Evolutionary conservation across 75 land plant species (phyloP).

Genomic region (Cupressus sempervirens): DNA sequence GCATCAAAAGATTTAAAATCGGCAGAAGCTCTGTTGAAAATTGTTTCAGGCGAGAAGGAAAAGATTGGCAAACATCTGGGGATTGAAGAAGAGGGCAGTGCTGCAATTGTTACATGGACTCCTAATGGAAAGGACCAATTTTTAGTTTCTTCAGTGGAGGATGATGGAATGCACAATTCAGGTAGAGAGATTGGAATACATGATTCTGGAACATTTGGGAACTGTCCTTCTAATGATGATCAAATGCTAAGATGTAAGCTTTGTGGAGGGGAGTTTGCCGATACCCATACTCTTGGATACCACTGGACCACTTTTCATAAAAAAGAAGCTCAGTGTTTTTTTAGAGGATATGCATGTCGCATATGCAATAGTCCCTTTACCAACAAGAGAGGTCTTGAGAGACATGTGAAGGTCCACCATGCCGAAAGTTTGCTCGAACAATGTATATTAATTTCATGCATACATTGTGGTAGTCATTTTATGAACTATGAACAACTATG

Average conservation of each 20-base stretch:
- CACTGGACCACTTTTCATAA: constrained; percentile 76
- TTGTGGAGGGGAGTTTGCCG: constrained; percentile 56
- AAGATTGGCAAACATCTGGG: constrained; percentile 50
- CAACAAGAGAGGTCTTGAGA: constrained; percentile 62
- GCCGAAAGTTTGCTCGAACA: constrained; percentile 42
- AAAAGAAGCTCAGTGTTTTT: constrained; percentile 78
- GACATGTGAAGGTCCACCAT: constrained; percentile 72
- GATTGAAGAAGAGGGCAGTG: constrained; percentile 25
- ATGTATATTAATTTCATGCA: constrained; percentile 56
- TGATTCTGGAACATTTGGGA: constrained; percentile 1
- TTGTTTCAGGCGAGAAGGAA: constrained; percentile 72
- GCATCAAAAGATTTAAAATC: constrained; percentile 47
- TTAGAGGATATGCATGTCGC: constrained; percentile 84
- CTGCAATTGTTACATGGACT: constrained; percentile 7
- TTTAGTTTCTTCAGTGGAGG: neutral
- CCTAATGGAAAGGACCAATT: neutral
- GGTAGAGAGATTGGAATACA: neutral
- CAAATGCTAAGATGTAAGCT: constrained; percentile 54
- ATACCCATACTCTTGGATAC: constrained; percentile 54
- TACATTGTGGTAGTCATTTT: constrained; percentile 66
- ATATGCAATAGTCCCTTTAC: constrained; percentile 72
- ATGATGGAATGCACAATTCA: neutral
- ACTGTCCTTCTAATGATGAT: neutral
- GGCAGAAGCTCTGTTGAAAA: constrained; percentile 51
- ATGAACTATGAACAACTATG: constrained; percentile 66